phyloP scores from a whole-genome alignment of 2,329 filamentous ascomycete species.

The Aspergillus neoniger region DNA sequence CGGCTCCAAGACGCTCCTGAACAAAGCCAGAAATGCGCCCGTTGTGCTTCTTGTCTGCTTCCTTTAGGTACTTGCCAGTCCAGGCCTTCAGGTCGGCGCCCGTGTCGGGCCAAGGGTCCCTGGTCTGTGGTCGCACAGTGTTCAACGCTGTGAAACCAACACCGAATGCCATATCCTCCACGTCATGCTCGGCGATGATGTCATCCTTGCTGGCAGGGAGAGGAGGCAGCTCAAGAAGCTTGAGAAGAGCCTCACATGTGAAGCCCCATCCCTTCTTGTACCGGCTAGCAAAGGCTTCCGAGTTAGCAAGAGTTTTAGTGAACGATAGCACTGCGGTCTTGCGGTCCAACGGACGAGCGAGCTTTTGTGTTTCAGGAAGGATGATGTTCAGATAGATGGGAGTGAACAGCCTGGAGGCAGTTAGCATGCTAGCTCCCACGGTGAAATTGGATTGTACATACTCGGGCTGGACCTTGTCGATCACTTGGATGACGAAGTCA shows the following conservation, averaged over 20 bases:
- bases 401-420: slow-evolving; percentile 65
- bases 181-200: slow-evolving; percentile 80
- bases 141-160: slow-evolving; percentile 92
- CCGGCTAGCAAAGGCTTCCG: slow-evolving; percentile 75
- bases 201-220: slow-evolving; percentile 71
- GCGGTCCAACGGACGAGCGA: slow-evolving; percentile 83
- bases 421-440: slow-evolving; percentile 16
- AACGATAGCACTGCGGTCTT: slow-evolving; percentile 92
- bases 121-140: slow-evolving; percentile 74
- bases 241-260: slow-evolving; percentile 85
- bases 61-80: slow-evolving; percentile 79
- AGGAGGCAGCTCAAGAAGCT: slow-evolving; percentile 85
- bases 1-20: slow-evolving; percentile 66
- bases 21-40: slow-evolving; percentile 73
- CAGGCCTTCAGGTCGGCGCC: slow-evolving; percentile 74
- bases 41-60: slow-evolving; percentile 71
- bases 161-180: slow-evolving; percentile 93
- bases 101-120: slow-evolving; percentile 85
- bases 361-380: slow-evolving; percentile 83
- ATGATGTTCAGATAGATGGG: slow-evolving; percentile 85
- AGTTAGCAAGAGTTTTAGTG: slow-evolving; percentile 88
- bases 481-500: slow-evolving; percentile 85
- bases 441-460: slow-evolving; percentile 38
- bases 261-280: slow-evolving; percentile 89
- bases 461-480: slow-evolving; percentile 76